Evolutionary conservation across 805 yeast species (phyloP).

Genomic region (Wickerhamiella musiphila): DNA sequence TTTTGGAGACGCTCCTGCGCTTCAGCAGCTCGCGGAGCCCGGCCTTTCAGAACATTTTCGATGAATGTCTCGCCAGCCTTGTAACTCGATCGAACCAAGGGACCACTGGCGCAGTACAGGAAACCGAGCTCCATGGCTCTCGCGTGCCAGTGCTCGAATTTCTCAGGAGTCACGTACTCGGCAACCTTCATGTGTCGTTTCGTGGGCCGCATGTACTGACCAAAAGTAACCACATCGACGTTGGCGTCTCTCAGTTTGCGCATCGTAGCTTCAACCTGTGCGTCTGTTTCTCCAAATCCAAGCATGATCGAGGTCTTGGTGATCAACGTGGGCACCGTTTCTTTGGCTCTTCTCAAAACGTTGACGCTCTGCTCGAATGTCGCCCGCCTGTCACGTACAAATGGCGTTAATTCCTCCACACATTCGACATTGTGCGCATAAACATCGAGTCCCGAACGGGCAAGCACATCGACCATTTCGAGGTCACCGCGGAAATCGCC

Average conservation of each 20-base stretch:
- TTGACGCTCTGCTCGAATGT: conserved; percentile 75
- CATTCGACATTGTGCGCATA: conserved; percentile 96
- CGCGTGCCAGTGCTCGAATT: conserved; percentile 84
- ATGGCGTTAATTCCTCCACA: conserved; percentile 87
- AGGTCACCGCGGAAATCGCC: conserved; percentile 94
- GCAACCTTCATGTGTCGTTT: conserved; percentile 97
- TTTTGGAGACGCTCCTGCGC: too few species aligned
- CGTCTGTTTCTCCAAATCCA: conserved; percentile 93
- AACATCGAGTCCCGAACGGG: conserved; percentile 78
- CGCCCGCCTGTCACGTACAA: conserved; percentile 91
- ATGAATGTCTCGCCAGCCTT: conserved; percentile 97
- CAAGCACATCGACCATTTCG: conserved; percentile 61
- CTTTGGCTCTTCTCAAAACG: conserved; percentile 68
- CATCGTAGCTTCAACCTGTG: conserved; percentile 61
- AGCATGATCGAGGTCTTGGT: conserved; percentile 94
- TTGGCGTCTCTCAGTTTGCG: conserved; percentile 53
- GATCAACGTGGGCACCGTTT: conserved; percentile 50
- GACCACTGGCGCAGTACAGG: conserved; percentile 93
- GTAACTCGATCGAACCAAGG: conserved; percentile 87
- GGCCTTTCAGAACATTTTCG: conserved; percentile 54
- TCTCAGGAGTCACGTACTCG: conserved; percentile 84
- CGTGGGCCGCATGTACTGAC: conserved; percentile 98
- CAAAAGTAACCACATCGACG: conserved; percentile 94
- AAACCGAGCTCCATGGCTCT: conserved; percentile 77
- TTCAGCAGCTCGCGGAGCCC: conserved; percentile 12